Base-by-base conservation (phyloP, 2,329 filamentous ascomycete genomes). In the Byssoonygena ceratinophila region DNA sequence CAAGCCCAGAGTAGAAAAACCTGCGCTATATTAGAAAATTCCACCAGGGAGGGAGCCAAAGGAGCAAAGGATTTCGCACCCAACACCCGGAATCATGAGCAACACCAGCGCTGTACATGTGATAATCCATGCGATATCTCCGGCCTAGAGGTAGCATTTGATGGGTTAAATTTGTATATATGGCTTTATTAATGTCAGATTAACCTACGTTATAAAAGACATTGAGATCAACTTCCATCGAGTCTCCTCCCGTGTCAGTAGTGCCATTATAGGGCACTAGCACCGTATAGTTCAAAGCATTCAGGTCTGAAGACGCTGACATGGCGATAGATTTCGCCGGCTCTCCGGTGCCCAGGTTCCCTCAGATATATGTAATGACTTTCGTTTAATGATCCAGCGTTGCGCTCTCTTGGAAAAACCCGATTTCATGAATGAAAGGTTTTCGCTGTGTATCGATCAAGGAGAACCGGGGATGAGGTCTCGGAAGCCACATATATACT, bases 1-100 rank as follows among this genome's bases (percentile, higher is more conserved):
- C 87, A 14, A 94, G 83, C 58, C 88, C 89, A 40, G 86, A 91
- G 75, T 95, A 95, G 78, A 94, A 94, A 77, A 94, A 92, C 50
- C 87, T 80, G 58, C 14, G 22, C 6, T 37, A 20, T 18, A 14
- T 32, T 16, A 18, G 36, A 34, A 45, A 16, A 40, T 11, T 40
- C 32, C 5, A 43, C 32, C 5, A 37, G 20, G 1, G 16, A 14
- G 12, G 12, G 14, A 23, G 25, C 11, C n/a, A 29, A 45, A 4
- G 6, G 43, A 34, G 31, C 25, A 31, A 27, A 31, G 53, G 23
- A 40, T 3, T 36, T 51, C 68, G 59, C 71, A 80, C 77, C 79
- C 89, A 64, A 94, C 88, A 54, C 89, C 89, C 34, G 89, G 89
- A 67, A 94, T 88, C 88, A 94, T 94, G 65, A 94, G 81, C 60